These are phyloP conservation scores for Tricholoma furcatifolium DNA, from an alignment of 768 basidiomycete species.

Conservation along the genomic window DNA sequence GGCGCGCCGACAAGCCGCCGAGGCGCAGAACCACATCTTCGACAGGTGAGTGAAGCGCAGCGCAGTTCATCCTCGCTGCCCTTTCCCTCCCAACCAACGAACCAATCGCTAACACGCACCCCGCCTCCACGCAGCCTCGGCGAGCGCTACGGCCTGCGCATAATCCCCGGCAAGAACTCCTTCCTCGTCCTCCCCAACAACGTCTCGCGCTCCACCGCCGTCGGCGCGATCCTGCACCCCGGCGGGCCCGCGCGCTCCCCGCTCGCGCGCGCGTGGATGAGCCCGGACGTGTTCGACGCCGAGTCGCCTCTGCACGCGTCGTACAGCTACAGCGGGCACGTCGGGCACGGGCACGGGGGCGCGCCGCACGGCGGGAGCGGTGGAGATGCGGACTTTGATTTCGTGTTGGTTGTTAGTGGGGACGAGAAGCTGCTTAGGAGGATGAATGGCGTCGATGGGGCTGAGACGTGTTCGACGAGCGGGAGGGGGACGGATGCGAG, in stretches of 20 bases:
- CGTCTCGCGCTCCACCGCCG: constrained; percentile 79
- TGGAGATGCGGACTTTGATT: constrained; percentile 42
- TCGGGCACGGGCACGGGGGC: background rate
- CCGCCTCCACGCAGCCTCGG: constrained; percentile 55
- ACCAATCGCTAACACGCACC: no score
- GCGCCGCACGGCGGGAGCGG: constrained; percentile 22
- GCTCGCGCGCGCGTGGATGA: constrained; percentile 38
- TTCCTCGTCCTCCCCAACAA: constrained; percentile 85
- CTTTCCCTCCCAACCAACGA: no score
- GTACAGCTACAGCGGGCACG: no score
- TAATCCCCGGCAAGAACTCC: constrained; percentile 75
- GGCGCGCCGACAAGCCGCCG: constrained; percentile 85
- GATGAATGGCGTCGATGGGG: constrained; percentile 70
- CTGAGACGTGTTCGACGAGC: constrained; percentile 72
- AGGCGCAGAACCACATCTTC: constrained; percentile 91
- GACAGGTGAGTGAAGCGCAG: constrained; percentile 65
- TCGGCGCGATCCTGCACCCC: constrained; percentile 75
- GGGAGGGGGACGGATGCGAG: constrained; percentile 76
- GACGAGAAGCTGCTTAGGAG: constrained; percentile 80
- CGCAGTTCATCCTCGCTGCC: no score
- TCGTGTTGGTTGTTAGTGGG: constrained; percentile 64
- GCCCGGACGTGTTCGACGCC: constrained; percentile 30
- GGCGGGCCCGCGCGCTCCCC: constrained; percentile 47
- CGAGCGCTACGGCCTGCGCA: constrained; percentile 79
- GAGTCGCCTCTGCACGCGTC: background rate